These are phyloP conservation scores for Allium sativum DNA, from an alignment of 106 monocot species.

Conservation along the genomic window DNA sequence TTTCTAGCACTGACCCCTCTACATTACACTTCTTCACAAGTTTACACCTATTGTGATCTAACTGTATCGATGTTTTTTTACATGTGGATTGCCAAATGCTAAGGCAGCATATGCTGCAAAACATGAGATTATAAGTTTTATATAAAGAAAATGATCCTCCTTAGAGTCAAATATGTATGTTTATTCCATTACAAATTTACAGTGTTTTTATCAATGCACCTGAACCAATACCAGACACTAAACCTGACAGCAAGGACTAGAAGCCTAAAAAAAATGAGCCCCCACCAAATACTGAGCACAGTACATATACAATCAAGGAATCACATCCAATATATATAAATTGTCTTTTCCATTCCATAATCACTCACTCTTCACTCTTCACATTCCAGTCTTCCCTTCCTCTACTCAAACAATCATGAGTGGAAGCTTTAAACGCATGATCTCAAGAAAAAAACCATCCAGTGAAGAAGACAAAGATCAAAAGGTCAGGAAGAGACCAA, in stretches of 20 bases:
- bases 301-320: constrained; percentile 6
- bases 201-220: too few relatives aligned
- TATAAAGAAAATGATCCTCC: too few relatives aligned
- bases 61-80: not conserved
- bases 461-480: constrained; percentile 18
- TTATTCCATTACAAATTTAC: too few relatives aligned
- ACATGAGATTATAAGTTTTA: too few relatives aligned
- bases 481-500: not conserved
- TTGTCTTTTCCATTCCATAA: constrained; percentile 6
- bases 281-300: not conserved
- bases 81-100: constrained; percentile 1
- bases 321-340: not conserved
- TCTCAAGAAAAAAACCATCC: constrained; percentile 2
- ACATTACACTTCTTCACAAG: too few relatives aligned
- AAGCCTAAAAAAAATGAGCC: constrained; percentile 7
- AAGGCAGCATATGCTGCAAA: too few relatives aligned
- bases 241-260: constrained; percentile 3
- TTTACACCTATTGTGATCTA: too few relatives aligned
- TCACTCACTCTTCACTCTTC: not conserved
- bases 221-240: not conserved
- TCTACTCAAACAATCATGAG: not conserved
- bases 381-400: not conserved
- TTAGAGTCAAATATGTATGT: too few relatives aligned
- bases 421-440: not conserved
- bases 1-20: not conserved